Conservation (phyloP, 257 asterid species). For the Fraxinus anomala region DNA sequence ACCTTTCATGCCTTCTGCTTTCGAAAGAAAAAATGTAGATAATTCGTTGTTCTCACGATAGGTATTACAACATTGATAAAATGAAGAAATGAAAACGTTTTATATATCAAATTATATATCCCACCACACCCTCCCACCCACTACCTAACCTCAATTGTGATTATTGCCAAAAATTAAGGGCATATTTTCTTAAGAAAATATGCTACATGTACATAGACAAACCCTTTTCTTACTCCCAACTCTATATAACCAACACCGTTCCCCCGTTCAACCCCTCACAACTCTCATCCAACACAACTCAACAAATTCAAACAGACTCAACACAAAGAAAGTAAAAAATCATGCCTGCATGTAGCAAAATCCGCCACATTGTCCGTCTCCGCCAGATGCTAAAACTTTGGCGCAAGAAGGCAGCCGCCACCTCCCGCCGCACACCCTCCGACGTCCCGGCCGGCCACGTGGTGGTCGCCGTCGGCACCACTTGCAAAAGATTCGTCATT, state of each 20-base stretch:
- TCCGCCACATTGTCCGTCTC: constrained; percentile 50
- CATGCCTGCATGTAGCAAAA: constrained; percentile 51
- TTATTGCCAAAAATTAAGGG: constrained; percentile 11
- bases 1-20: too few species aligned
- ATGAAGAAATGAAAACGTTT: too few species aligned
- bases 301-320: constrained; percentile 2
- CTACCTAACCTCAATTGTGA: too few species aligned
- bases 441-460: constrained; percentile 60
- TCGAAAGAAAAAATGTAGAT: too few species aligned
- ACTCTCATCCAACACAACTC: not conserved
- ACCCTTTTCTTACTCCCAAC: constrained; percentile 1
- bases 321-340: not conserved
- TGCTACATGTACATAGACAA: too few species aligned
- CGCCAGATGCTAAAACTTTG: constrained; percentile 54
- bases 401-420: constrained; percentile 46
- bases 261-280: constrained; percentile 19
- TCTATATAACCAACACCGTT: constrained; percentile 30
- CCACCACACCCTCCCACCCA: too few species aligned
- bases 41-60: too few species aligned
- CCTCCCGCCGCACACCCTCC: constrained; percentile 29
- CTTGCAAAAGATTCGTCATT: constrained; percentile 42
- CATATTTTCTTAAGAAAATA: not conserved
- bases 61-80: too few species aligned
- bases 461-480: constrained; percentile 46
- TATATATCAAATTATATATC: too few species aligned